A percentile compares a stretch with the other conserved stretches of the same genome.
Conservation (phyloP, 1,284 basidiomycete genomes). For the Somion occarium region DNA sequence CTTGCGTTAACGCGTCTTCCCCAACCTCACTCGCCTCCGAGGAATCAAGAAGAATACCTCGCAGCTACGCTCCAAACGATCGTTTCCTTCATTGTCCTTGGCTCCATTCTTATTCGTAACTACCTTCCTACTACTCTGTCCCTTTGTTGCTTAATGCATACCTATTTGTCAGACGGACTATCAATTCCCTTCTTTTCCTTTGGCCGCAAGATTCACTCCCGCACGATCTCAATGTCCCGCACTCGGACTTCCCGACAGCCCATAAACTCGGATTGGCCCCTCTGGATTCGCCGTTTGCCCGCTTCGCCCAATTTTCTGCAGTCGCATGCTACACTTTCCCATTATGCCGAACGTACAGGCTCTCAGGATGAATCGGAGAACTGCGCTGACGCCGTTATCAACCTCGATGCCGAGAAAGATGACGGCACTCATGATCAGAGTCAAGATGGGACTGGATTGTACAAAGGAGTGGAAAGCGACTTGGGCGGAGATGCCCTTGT, state of each 20-base stretch:
- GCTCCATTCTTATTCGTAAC: constrained; percentile 79
- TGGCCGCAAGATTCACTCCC: constrained; percentile 61
- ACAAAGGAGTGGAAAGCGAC: not conserved
- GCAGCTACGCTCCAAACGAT: constrained; percentile 73
- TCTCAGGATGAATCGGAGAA: not conserved
- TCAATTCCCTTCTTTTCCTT: constrained; percentile 86
- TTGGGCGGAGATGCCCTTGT: not conserved
- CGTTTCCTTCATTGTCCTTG: constrained; percentile 79
- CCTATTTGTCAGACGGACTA: constrained; percentile 58
- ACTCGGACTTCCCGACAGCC: constrained; percentile 24
- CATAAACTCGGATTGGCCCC: constrained; percentile 45
- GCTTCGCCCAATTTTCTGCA: constrained; percentile 13
- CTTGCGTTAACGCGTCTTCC: constrained; percentile 70
- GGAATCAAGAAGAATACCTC: constrained; percentile 65
- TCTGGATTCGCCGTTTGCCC: constrained; percentile 32
- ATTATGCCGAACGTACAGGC: not conserved
- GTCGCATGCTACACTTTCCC: constrained; percentile 2
- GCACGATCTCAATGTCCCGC: constrained; percentile 36
- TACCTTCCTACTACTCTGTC: constrained; percentile 9
- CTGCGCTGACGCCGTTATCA: no score
- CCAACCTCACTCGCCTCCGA: constrained; percentile 50
- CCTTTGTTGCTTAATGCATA: not conserved
- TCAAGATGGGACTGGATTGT: not conserved
- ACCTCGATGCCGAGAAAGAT: not conserved
- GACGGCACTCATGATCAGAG: not conserved